Base-by-base conservation (phyloP, 176 grass and related monocot genomes). In the Carex parvula region DNA sequence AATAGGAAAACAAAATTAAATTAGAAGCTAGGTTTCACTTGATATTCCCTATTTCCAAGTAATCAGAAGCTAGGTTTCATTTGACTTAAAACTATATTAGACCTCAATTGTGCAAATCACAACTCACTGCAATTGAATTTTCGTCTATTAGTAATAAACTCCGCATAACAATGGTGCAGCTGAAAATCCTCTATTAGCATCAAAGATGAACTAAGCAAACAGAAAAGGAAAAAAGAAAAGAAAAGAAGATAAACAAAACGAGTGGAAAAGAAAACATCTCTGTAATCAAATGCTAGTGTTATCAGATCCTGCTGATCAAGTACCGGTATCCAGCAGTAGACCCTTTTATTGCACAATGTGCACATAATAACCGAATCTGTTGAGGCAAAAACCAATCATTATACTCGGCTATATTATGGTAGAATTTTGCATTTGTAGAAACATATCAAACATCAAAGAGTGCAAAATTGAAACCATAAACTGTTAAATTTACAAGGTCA, bases 21-120 rank as follows among this genome's bases (percentile, higher is more conserved):
- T 16, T 29, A 85, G 77, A 57, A 80, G 24, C 79, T 72, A 78
- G 37, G 37, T 39, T 39, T 39, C 58, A 64, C 13, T 68, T 57
- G 6, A 72, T 52, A 18, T 17, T 8, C 16, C 60, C 52, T 33
- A 44, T 15, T 55, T 30, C 24, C 35, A 84, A 22, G 16, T 63
- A 63, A 32, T 58, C 48, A 63, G 55, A 48, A 5, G 14, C 65
- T 37, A 8, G n/a, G 3, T 67, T 67, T 67, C 64, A 15, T 1
- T 35, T 33, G 26, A 67, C 24, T 16, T 67, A 14, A 14, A 14
- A 33, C 26, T 67, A 3, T 16, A 16, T 6, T 68, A 16, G 65
- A 68, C 13, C 39, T 68, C 65, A 68, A 17, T 41, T 7, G 6
- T 39, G 32, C 65, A 69, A 61, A 41, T 21, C 21, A 46, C 20